Conservation (phyloP, 805 yeast species). For the Kodamaea restingae region DNA sequence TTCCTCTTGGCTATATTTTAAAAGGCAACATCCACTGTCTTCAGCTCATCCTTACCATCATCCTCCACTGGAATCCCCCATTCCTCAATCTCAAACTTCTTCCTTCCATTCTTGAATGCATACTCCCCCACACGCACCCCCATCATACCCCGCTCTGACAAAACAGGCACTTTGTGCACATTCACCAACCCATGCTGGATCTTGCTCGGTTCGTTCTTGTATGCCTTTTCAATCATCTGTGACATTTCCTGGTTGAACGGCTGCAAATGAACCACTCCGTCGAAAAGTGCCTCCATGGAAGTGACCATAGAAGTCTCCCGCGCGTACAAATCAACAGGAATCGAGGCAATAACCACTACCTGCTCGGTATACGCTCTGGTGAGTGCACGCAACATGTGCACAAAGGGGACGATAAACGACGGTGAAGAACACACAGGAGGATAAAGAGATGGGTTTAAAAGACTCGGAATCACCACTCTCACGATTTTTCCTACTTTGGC, state of each 20-base stretch:
- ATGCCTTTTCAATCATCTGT: conserved; percentile 62
- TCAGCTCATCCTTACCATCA: conserved; percentile 39
- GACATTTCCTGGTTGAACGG: conserved; percentile 78
- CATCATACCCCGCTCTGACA: conserved; percentile 80
- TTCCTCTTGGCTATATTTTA: too few species aligned
- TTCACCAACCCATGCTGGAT: conserved; percentile 85
- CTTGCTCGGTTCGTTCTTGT: conserved; percentile 67
- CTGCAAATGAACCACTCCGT: conserved; percentile 66
- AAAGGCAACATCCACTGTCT: conserved; percentile 5
- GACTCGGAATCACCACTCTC: conserved; percentile 69
- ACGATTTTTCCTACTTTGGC: conserved; percentile 45
- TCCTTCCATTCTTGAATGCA: conserved; percentile 81
- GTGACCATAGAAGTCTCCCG: conserved; percentile 46
- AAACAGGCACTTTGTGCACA: conserved; percentile 63
- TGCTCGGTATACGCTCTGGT: conserved; percentile 43
- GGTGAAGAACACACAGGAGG: conserved; percentile 47
- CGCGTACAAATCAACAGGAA: conserved; percentile 65
- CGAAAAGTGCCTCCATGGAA: conserved; percentile 54
- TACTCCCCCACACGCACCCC: conserved; percentile 67
- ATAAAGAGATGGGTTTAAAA: conserved; percentile 75
- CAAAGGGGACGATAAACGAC: conserved; percentile 51
- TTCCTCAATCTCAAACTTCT: conserved; percentile 79
- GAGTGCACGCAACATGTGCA: conserved; percentile 55
- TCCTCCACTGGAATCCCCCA: conserved; percentile 99
- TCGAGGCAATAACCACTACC: conserved; percentile 49